phyloP scores from a whole-genome alignment of 2,329 filamentous ascomycete species.

The Phyllosticta citrichinensis region DNA sequence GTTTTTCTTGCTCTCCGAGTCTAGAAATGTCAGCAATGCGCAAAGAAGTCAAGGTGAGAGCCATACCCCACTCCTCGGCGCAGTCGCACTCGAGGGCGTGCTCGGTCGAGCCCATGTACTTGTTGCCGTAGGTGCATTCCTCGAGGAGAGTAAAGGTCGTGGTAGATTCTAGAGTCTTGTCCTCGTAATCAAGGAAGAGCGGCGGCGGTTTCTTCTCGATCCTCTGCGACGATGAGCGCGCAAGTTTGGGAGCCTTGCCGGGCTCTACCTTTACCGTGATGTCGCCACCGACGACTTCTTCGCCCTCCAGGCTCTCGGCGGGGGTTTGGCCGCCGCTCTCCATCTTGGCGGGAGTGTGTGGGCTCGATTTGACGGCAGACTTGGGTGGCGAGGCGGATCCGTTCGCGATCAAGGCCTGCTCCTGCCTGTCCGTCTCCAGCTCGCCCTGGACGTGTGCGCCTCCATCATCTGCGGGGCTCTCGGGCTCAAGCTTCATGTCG shows the following conservation, averaged over 20 bases:
- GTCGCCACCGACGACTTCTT: slow-evolving; percentile 49
- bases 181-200: slow-evolving; percentile 64
- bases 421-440: slow-evolving; percentile 15
- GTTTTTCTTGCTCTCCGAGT: slow-evolving; percentile 49
- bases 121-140: slow-evolving; percentile 83
- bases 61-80: slow-evolving; percentile 85
- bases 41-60: slow-evolving; percentile 11
- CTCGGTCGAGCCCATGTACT: slow-evolving; percentile 82
- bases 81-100: slow-evolving; percentile 95
- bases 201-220: slow-evolving; percentile 50
- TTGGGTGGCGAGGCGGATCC: slow-evolving; percentile 13
- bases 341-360: slow-evolving; percentile 15
- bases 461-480: slow-evolving; percentile 16
- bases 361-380: slow-evolving; percentile 11
- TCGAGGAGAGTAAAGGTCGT: slow-evolving; percentile 70
- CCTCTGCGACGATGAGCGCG: slow-evolving; percentile 66
- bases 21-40: slow-evolving; percentile 32
- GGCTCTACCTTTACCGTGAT: slow-evolving; percentile 55
- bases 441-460: slow-evolving; percentile 19
- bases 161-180: slow-evolving; percentile 68
- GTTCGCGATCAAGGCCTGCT: slow-evolving; percentile 16
- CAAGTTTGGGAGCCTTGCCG: slow-evolving; percentile 58
- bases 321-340: slow-evolving; percentile 26
- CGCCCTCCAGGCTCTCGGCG: slow-evolving; percentile 30
- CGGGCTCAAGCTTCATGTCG: slow-evolving; percentile 37